These are phyloP conservation scores for Cutaneotrichosporon sp. DNA, from an alignment of 1,284 basidiomycete genomes.

Conservation along the genomic window DNA sequence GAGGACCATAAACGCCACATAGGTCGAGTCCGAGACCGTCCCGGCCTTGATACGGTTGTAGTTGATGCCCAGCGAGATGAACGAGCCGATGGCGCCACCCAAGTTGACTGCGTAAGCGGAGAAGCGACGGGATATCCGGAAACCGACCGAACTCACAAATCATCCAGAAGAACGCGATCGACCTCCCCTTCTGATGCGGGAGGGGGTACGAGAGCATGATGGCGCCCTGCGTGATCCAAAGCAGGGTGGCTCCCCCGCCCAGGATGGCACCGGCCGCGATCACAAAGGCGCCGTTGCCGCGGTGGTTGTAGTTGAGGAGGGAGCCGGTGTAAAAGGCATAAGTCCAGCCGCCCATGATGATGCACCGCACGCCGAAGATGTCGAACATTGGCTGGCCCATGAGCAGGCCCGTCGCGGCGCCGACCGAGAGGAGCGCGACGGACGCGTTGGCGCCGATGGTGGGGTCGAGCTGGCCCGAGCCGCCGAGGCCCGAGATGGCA, in stretches of 20 bases:
- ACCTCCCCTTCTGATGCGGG: slow-evolving; percentile 69
- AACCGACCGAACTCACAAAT: too few relatives aligned
- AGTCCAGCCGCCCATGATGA: slow-evolving; percentile 28
- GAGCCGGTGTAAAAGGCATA: slow-evolving; percentile 29
- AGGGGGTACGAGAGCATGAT: slow-evolving; percentile 79
- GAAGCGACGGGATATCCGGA: too few relatives aligned
- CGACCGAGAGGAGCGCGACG: slow-evolving; percentile 27
- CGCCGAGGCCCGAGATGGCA: slow-evolving; percentile 28
- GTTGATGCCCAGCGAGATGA: slow-evolving; percentile 62
- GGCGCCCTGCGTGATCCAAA: slow-evolving; percentile 84
- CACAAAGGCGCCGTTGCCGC: slow-evolving; percentile 63
- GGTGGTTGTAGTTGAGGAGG: slow-evolving; percentile 59
- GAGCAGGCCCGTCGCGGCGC: slow-evolving; percentile 25
- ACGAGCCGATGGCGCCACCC: slow-evolving; percentile 68
- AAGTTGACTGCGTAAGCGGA: too few relatives aligned
- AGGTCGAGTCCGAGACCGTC: slow-evolving; percentile 24
- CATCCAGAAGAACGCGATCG: slow-evolving; percentile 72
- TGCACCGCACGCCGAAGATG: slow-evolving; percentile 23
- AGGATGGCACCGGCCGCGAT: slow-evolving; percentile 77
- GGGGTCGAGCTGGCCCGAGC: slow-evolving; percentile 27
- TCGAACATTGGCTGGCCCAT: slow-evolving; percentile 29
- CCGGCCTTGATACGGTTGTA: slow-evolving; percentile 48
- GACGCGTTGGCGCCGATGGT: slow-evolving; percentile 28
- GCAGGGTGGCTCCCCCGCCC: slow-evolving; percentile 75
- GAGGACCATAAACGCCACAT: slow-evolving; percentile 31